Conservation (phyloP, 257 asterid genomes). For the Plantago ovata region DNA sequence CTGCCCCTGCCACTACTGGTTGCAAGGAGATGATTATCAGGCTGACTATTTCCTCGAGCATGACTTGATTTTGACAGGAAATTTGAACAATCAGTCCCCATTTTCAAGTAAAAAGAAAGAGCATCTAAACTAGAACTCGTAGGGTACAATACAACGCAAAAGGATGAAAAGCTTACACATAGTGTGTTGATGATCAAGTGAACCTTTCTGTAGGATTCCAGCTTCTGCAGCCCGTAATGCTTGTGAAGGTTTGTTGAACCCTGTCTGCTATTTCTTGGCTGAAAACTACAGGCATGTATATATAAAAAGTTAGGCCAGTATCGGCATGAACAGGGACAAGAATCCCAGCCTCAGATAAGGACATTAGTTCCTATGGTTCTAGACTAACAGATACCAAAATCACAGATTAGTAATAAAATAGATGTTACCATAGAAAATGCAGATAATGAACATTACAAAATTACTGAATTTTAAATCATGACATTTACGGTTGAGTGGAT, state of each 20-base stretch:
- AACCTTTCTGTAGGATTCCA: slow-evolving; percentile 80
- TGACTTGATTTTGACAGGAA: slow-evolving; percentile 45
- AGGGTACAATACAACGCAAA: neutral
- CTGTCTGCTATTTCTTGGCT: slow-evolving; percentile 92
- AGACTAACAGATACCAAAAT: neutral
- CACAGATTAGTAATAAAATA: neutral
- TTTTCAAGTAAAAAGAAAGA: neutral
- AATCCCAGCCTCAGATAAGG: slow-evolving; percentile 5
- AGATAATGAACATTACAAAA: too few relatives aligned
- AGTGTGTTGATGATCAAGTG: slow-evolving; percentile 73
- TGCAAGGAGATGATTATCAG: slow-evolving; percentile 75
- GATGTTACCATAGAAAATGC: neutral
- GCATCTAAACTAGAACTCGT: too few relatives aligned
- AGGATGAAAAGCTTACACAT: slow-evolving; percentile 50
- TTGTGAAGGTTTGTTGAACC: slow-evolving; percentile 81
- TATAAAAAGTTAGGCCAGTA: neutral
- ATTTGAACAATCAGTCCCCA: slow-evolving; percentile 13
- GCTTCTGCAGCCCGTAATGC: slow-evolving; percentile 94
- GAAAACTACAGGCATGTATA: slow-evolving; percentile 33
- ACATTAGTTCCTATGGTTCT: neutral
- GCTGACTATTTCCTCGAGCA: slow-evolving; percentile 89
- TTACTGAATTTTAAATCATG: too few relatives aligned
- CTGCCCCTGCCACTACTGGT: slow-evolving; percentile 86
- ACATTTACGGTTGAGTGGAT: too few relatives aligned
- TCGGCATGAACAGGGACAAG: neutral